A percentile compares a stretch with the other conserved stretches of the same genome.
phyloP scores from a whole-genome alignment of 2,329 filamentous ascomycete species.

The Laburnicola sp. region DNA sequence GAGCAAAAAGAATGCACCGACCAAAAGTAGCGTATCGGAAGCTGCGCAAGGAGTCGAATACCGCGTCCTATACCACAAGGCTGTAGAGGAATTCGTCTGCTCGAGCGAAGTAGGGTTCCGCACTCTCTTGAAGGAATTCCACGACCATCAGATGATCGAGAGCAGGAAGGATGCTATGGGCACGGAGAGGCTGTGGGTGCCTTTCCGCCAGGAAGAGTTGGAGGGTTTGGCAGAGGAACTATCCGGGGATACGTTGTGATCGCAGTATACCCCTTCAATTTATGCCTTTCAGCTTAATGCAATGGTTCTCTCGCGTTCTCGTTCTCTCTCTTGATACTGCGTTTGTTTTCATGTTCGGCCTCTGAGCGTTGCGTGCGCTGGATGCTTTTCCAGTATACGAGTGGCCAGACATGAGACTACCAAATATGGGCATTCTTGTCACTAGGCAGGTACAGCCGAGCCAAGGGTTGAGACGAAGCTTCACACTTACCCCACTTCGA shows the following conservation, averaged over 20 bases:
- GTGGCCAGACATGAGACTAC: too few species aligned
- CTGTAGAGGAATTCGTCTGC: slow-evolving; percentile 94
- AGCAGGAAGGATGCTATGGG: slow-evolving; percentile 83
- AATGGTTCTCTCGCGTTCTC: too few species aligned
- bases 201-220: slow-evolving; percentile 84
- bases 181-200: slow-evolving; percentile 81
- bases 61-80: slow-evolving; percentile 88
- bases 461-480: too few species aligned
- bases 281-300: background rate
- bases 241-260: slow-evolving; percentile 35
- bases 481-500: too few species aligned
- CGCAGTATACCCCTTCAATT: slow-evolving; percentile 8
- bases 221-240: slow-evolving; percentile 86
- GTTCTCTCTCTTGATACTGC: background rate
- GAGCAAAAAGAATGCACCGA: slow-evolving; percentile 30
- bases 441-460: too few species aligned
- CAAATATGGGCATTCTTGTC: too few species aligned
- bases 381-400: too few species aligned
- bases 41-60: slow-evolving; percentile 76
- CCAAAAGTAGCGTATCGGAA: slow-evolving; percentile 33
- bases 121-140: slow-evolving; percentile 93
- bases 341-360: background rate
- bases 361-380: too few species aligned
- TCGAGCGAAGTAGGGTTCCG: slow-evolving; percentile 95
- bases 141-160: slow-evolving; percentile 96